These are phyloP conservation scores for Venturia aucupariae DNA, from an alignment of 2,329 filamentous ascomycete species.

Conservation along the genomic window DNA sequence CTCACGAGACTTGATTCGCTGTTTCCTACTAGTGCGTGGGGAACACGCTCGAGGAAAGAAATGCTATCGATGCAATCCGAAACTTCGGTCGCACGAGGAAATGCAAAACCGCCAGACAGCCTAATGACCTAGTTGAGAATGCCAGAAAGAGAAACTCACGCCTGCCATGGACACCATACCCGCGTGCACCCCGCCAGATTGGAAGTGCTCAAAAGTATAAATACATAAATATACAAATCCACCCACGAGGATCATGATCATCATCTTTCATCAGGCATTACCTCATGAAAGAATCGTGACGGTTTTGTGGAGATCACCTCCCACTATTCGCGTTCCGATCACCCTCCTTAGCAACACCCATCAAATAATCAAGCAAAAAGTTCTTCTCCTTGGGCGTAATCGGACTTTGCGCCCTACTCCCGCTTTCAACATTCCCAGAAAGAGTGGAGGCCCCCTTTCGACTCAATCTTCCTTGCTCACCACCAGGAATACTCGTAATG, in stretches of 20 bases:
- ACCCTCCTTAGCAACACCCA: constrained; percentile 39
- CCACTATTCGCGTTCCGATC: background rate
- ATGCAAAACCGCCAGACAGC: background rate
- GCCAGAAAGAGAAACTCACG: background rate
- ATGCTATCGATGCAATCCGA: background rate
- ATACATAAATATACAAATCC: background rate
- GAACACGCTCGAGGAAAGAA: background rate
- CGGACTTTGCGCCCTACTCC: constrained; percentile 31
- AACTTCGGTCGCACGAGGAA: background rate
- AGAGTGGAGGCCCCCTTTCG: background rate
- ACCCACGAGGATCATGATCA: background rate
- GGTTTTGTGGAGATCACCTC: background rate
- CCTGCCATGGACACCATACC: background rate
- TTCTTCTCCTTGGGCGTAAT: constrained; percentile 63
- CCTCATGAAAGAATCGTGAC: background rate
- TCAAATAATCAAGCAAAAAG: constrained; percentile 68
- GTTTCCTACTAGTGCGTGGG: background rate
- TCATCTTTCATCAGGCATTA: background rate
- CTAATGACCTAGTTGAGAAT: background rate
- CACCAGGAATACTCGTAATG: constrained; percentile 7
- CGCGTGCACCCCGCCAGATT: background rate
- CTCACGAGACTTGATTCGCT: background rate
- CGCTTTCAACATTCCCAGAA: background rate
- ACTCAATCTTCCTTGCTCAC: constrained; percentile 1
- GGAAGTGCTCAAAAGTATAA: background rate